Evolutionary conservation across 2,329 filamentous ascomycete species (phyloP), one percentile per base, ranked within the genome.

Genomic region (Pseudonectria foliicola): DNA sequence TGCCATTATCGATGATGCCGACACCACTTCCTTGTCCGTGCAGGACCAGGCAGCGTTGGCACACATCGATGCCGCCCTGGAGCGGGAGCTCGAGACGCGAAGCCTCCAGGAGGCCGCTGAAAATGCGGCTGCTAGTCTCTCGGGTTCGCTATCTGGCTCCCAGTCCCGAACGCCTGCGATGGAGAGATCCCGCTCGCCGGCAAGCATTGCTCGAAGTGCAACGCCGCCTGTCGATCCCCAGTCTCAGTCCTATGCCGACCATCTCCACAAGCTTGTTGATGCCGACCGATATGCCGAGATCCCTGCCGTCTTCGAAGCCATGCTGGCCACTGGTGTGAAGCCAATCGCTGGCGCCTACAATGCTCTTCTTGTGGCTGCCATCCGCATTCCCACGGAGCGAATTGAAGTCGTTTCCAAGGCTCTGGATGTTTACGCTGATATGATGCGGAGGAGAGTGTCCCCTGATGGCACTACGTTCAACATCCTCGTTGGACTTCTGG

Each of bases 351-450:
- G 78, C 30, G 84, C 90, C n/a, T 98, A 98, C 71, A 95, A 95
- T 57, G 85, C 87, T 32, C 72, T 98, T 29, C 68, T 98, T 28
- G 73, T 81, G 50, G 86, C 92, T 6, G 88, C 88, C 11, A 86
- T 95, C 42, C 75, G 86, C 48, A 74, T 95, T 13, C 85, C 89
- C 7, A 70, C 72, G 15, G 81, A 85, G 59, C 84, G 81, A 60
- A 82, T 83, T 35, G 84, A 93, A 63, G 79, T 92, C 34, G 85
- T 94, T 11, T 82, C 87, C 42, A 94, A 94, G 66, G 88, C 87
- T 5, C 73, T 96, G 34, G 89, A 95, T 64, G 85, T 98, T 34
- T 98, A 96, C 60, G 83, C 88, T 12, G 89, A 96, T 57, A 96
- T 98, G 92, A 78, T 95, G 49, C 80, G 82, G 46, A 83, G 89